Percentiles rank a stretch among this genome's conserved stretches.
These are phyloP conservation scores for Aciculoconidium aculeatum DNA, from an alignment of 805 yeast species.

Conservation along the genomic window DNA sequence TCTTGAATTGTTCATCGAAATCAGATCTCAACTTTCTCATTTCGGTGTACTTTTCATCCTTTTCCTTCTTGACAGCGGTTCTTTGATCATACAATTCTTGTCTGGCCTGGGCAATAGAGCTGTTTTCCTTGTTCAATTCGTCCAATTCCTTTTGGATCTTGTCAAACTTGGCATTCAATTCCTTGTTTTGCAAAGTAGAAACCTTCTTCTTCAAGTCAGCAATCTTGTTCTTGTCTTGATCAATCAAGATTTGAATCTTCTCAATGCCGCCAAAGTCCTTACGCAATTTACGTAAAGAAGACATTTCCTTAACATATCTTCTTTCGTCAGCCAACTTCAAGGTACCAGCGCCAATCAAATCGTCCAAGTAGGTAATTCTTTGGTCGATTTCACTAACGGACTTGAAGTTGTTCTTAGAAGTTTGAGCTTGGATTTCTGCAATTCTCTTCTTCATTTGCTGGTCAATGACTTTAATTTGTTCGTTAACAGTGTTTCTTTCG, in stretches of 20 bases:
- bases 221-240: slow-evolving; percentile 69
- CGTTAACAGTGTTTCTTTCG: slow-evolving; percentile 49
- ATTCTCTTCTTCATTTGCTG: slow-evolving; percentile 66
- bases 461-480: slow-evolving; percentile 70
- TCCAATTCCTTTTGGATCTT: slow-evolving; percentile 64
- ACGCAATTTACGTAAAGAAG: slow-evolving; percentile 71
- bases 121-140: slow-evolving; percentile 53
- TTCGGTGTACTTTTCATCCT: slow-evolving; percentile 60
- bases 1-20: slow-evolving; percentile 68
- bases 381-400: slow-evolving; percentile 62
- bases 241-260: slow-evolving; percentile 72
- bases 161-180: slow-evolving; percentile 64
- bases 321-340: slow-evolving; percentile 90
- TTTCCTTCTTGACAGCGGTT: slow-evolving; percentile 57
- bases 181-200: slow-evolving; percentile 53
- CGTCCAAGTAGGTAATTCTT: slow-evolving; percentile 62
- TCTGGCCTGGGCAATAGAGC: slow-evolving; percentile 61
- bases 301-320: slow-evolving; percentile 76
- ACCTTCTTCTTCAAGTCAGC: slow-evolving; percentile 67
- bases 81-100: slow-evolving; percentile 59
- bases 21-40: slow-evolving; percentile 67
- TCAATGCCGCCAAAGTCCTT: slow-evolving; percentile 72
- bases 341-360: slow-evolving; percentile 67
- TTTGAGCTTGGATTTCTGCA: slow-evolving; percentile 64
- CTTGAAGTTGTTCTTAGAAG: slow-evolving; percentile 66